A percentile compares a stretch with the other conserved stretches of the same genome.
phyloP scores from a whole-genome alignment of 257 asterid genomes.

The Capsicum chinense region DNA sequence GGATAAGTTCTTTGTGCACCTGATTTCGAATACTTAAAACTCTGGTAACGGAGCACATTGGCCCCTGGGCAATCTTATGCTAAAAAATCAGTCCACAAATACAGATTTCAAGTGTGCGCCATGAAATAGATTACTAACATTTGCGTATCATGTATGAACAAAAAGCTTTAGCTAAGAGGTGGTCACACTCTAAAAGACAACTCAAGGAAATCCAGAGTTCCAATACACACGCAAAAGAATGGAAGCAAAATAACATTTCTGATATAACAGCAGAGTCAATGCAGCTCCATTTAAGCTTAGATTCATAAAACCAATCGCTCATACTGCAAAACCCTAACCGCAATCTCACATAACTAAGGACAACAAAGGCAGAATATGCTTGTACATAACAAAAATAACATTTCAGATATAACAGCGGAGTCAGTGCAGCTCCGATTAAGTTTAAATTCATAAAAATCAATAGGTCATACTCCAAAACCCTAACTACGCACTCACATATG shows the following conservation, averaged over 20 bases:
- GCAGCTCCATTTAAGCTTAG: background rate
- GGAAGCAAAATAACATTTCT: conserved; percentile 5
- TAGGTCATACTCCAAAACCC: background rate
- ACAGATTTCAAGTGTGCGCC: background rate
- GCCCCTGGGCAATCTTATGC: background rate
- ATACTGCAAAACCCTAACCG: background rate
- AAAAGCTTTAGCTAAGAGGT: background rate
- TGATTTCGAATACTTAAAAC: background rate
- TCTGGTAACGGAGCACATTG: background rate
- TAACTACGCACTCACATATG: background rate
- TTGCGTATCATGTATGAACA: background rate
- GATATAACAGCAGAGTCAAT: background rate
- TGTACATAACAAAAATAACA: background rate
- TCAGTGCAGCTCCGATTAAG: background rate
- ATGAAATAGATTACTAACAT: background rate
- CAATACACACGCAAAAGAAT: background rate
- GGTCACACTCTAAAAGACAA: conserved; percentile 8
- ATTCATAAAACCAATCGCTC: background rate
- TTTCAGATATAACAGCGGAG: background rate
- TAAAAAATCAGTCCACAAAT: background rate
- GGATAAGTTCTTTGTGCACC: background rate
- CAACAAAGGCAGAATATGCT: background rate
- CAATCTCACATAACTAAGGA: background rate
- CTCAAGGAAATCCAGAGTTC: background rate
- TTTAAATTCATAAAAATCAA: background rate